Evolutionary conservation across 371 early-diverging fungal species (phyloP).

Genomic region (Sporodiniella umbellata): DNA sequence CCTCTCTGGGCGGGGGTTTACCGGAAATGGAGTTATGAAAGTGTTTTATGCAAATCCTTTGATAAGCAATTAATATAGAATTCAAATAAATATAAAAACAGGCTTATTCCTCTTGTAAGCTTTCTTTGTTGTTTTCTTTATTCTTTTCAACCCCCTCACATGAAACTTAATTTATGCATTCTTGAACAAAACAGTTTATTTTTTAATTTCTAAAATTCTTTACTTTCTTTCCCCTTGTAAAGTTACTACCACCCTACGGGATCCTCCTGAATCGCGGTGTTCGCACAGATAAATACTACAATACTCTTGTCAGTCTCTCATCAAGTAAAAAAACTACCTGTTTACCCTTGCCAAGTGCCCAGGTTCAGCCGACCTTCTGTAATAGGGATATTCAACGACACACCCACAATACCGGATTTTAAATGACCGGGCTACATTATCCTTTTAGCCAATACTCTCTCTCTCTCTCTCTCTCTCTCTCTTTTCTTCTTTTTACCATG

Average conservation of each 20-base stretch:
- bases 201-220: too few relatives aligned
- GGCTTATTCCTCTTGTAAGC: too few relatives aligned
- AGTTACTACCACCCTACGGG: constrained; percentile 68
- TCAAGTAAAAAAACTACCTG: background rate
- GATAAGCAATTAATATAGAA: too few relatives aligned
- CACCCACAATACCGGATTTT: constrained; percentile 82
- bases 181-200: too few relatives aligned
- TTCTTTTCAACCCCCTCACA: too few relatives aligned
- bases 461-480: background rate
- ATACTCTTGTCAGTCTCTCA: background rate
- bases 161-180: too few relatives aligned
- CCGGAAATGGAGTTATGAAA: too few relatives aligned
- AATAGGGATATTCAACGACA: constrained; percentile 85
- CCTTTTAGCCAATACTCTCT: background rate
- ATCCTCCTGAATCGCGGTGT: constrained; percentile 58
- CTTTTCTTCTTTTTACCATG: constrained; percentile 31
- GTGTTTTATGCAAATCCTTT: too few relatives aligned
- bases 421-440: constrained; percentile 77
- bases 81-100: too few relatives aligned
- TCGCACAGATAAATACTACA: background rate
- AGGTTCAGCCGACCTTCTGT: constrained; percentile 72
- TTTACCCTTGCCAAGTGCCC: constrained; percentile 93
- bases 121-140: too few relatives aligned
- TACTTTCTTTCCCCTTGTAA: constrained; percentile 63
- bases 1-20: too few relatives aligned